Base-by-base conservation (phyloP, 2,329 filamentous ascomycete species). In the Aspergillus ruber region DNA sequence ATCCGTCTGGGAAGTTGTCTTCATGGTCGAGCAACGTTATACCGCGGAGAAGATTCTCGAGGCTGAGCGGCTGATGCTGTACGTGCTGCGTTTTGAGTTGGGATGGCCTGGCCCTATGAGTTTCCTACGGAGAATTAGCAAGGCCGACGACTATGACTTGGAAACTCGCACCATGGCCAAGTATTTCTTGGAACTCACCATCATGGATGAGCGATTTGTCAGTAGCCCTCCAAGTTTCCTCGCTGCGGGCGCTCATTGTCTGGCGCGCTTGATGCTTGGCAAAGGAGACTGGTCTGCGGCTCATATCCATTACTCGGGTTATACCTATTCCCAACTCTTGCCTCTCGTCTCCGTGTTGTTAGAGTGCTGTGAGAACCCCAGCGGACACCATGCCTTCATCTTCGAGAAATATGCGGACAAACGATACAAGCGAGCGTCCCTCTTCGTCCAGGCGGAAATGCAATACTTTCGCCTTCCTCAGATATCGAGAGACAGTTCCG, bases 81-180 rank as follows among this genome's bases (percentile, higher is more conserved):
- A 83, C 69, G 95, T 96, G 85, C 82, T 98, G 46, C 81, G 89
- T 60, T 98, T 95, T 64, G 90, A 96, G 71, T 81, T 98, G 46
- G 93, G 93, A 45, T 97, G 89, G 86, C 93, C 93, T n/a, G 93
- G 93, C 39, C 93, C 93, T 1, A 96, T 98, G 91, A 96, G 90
- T 74, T 98, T 98, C 72, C 78, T 98, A 52, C 83, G 93, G 51
- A 84, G 91, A 48, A 93, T 97, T 70, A 97, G 91, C 83, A 97
- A 97, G 74, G 93, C 93, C 12, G 93, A 98, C 65, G 90, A 96
- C 64, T 98, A 97, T 64, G 90, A 98, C 63, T 76, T 95, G 42
- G 91, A 98, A 72, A 96, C 91, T 9, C 82, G 93, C 33, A 97
- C 93, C 4, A 75, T 98, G 46, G 90, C 93, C 59, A 98, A 98